Evolutionary conservation across 805 yeast species (phyloP).

Genomic region (Candida xyloterini): DNA sequence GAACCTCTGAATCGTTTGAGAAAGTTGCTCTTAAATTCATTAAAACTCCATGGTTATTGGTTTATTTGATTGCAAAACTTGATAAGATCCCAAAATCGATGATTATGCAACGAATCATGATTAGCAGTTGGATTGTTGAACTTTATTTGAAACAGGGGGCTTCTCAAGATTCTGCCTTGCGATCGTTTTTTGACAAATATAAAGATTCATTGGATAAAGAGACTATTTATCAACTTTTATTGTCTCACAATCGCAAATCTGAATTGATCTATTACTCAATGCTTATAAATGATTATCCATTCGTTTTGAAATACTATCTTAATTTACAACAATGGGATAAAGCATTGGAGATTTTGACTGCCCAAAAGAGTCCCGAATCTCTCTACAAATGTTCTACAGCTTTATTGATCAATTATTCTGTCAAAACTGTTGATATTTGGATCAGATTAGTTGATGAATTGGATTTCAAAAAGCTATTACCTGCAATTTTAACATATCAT

Average conservation of each 20-base stretch:
- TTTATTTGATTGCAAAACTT: conserved; percentile 45
- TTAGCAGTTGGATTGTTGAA: conserved; percentile 68
- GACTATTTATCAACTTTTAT: conserved; percentile 70
- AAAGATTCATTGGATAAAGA: conserved; percentile 53
- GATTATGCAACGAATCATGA: conserved; percentile 46
- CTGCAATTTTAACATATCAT: conserved; percentile 71
- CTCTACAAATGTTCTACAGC: conserved; percentile 70
- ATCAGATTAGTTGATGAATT: conserved; percentile 49
- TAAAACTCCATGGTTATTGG: conserved; percentile 42
- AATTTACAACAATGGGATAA: conserved; percentile 69
- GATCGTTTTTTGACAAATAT: conserved; percentile 49
- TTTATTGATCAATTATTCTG: conserved; percentile 64
- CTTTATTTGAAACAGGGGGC: conserved; percentile 47
- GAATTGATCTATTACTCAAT: conserved; percentile 69
- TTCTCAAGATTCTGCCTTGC: conserved; percentile 41
- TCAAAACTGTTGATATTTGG: conserved; percentile 76
- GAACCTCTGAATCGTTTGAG: conserved; percentile 66
- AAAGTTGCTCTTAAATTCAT: conserved; percentile 57
- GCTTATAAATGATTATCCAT: conserved; percentile 62
- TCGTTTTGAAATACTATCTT: conserved; percentile 67
- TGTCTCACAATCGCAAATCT: conserved; percentile 59
- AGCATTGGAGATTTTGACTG: conserved; percentile 57
- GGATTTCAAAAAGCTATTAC: conserved; percentile 63
- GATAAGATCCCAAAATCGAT: conserved; percentile 27
- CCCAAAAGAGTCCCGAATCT: conserved; percentile 43